Evolutionary conservation across 2,329 filamentous ascomycete species (phyloP).

Genomic region (Colletotrichum camelliae): DNA sequence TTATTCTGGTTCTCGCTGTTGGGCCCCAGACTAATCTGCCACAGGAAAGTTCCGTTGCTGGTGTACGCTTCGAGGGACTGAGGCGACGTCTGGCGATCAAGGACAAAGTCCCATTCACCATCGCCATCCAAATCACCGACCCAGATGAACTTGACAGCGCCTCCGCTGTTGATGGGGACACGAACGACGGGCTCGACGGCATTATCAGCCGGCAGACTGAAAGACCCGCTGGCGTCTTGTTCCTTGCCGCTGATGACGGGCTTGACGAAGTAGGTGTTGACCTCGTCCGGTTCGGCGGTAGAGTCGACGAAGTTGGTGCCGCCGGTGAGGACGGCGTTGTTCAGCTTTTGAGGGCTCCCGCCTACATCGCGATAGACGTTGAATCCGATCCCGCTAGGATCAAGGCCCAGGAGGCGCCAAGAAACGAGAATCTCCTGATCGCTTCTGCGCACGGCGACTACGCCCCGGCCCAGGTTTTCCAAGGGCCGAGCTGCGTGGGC

Average conservation of each 20-base stretch:
- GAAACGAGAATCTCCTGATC: constrained; percentile 18
- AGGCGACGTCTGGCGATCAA: constrained; percentile 24
- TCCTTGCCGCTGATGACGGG: constrained; percentile 23
- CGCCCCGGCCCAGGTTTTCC: constrained; percentile 25
- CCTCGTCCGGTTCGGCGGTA: constrained; percentile 1
- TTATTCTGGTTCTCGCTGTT: constrained; percentile 27
- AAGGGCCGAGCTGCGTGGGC: constrained; percentile 9
- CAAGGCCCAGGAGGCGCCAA: constrained; percentile 27
- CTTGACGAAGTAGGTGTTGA: constrained; percentile 25
- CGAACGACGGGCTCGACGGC: constrained; percentile 20
- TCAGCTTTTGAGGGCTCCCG: constrained; percentile 11
- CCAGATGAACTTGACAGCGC: constrained; percentile 27
- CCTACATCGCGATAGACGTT: constrained; percentile 24
- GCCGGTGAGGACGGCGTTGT: constrained; percentile 16
- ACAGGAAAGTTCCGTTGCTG: constrained; percentile 24
- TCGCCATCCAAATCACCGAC: constrained; percentile 29
- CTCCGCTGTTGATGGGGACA: constrained; percentile 21
- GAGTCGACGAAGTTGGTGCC: constrained; percentile 27
- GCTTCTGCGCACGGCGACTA: constrained; percentile 26
- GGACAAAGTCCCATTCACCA: constrained; percentile 26
- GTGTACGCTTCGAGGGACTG: constrained; percentile 22
- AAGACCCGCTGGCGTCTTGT: constrained; percentile 10
- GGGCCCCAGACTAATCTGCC: constrained; percentile 24
- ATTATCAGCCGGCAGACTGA: constrained; percentile 19
- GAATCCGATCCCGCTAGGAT: constrained; percentile 24